Percentiles rank a stretch among this genome's conserved stretches.
phyloP scores from a whole-genome alignment of 2,329 filamentous ascomycete genomes.

The Monilinia vaccinii-corymbosi region DNA sequence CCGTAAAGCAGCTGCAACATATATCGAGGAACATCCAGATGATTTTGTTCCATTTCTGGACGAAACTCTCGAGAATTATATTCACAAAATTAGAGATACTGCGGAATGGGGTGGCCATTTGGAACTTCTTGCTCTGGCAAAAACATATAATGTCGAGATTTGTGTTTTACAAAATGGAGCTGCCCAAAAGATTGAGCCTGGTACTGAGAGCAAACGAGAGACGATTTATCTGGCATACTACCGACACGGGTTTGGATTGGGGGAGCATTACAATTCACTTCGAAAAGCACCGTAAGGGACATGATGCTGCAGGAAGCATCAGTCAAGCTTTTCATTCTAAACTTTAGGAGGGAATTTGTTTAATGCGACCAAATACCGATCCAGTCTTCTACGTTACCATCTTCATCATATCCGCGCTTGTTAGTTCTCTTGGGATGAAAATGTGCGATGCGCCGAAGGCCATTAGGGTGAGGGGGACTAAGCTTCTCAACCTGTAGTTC shows the following conservation, averaged over 20 bases:
- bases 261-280: slow-evolving; percentile 96
- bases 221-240: slow-evolving; percentile 90
- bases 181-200: slow-evolving; percentile 63
- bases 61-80: slow-evolving; percentile 65
- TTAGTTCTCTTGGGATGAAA: slow-evolving; percentile 44
- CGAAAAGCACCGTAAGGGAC: slow-evolving; percentile 32
- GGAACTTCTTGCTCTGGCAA: slow-evolving; percentile 77
- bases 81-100: slow-evolving; percentile 69
- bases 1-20: slow-evolving; percentile 63
- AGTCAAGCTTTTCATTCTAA: not conserved
- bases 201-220: slow-evolving; percentile 35
- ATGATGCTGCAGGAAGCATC: not conserved
- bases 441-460: slow-evolving; percentile 38
- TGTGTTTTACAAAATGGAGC: slow-evolving; percentile 78
- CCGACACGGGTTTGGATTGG: slow-evolving; percentile 83
- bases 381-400: slow-evolving; percentile 42
- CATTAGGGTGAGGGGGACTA: slow-evolving; percentile 33
- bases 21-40: slow-evolving; percentile 63
- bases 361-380: slow-evolving; percentile 44
- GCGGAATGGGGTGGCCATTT: slow-evolving; percentile 95
- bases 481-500: slow-evolving; percentile 38
- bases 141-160: slow-evolving; percentile 70
- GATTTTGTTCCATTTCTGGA: slow-evolving; percentile 85
- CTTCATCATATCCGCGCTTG: slow-evolving; percentile 35
- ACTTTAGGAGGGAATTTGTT: not conserved